Conservation (phyloP, 2,329 filamentous ascomycete genomes). For the Leptographium galeiforme region DNA sequence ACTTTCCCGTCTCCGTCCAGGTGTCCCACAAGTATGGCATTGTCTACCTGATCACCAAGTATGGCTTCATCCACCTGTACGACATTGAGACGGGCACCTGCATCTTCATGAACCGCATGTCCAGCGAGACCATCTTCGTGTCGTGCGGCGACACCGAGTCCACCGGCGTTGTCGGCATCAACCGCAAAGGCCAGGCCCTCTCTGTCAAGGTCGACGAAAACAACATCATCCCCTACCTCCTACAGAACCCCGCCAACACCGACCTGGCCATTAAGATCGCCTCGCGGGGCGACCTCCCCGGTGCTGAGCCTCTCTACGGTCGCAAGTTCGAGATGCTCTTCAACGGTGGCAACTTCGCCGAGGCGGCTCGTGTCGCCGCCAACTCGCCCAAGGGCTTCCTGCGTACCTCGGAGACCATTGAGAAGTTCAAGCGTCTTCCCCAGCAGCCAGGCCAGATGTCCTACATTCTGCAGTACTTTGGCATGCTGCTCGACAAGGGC, state of each 20-base stretch:
- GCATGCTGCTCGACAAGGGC: slow-evolving; percentile 92
- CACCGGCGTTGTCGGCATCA: slow-evolving; percentile 83
- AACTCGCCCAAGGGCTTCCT: slow-evolving; percentile 94
- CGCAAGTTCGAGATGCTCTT: slow-evolving; percentile 88
- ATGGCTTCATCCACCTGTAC: slow-evolving; percentile 97
- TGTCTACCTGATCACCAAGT: slow-evolving; percentile 96
- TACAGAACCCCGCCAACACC: slow-evolving; percentile 90
- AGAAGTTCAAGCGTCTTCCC: slow-evolving; percentile 82
- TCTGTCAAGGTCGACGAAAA: slow-evolving; percentile 87
- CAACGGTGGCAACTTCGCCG: slow-evolving; percentile 63
- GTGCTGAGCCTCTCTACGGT: slow-evolving; percentile 84
- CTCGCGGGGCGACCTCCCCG: slow-evolving; percentile 82
- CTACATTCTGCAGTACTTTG: slow-evolving; percentile 92
- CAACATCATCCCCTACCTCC: slow-evolving; percentile 83
- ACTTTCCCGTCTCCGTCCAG: slow-evolving; percentile 97
- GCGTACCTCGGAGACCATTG: slow-evolving; percentile 86
- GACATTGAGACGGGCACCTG: slow-evolving; percentile 90
- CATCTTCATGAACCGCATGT: slow-evolving; percentile 99
- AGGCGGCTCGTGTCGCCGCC: slow-evolving; percentile 89
- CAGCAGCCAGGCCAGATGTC: slow-evolving; percentile 77
- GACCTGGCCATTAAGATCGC: slow-evolving; percentile 93
- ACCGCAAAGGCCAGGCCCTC: slow-evolving; percentile 93
- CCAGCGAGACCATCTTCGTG: slow-evolving; percentile 97
- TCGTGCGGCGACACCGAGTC: slow-evolving; percentile 75
- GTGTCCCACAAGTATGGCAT: slow-evolving; percentile 94